Evolutionary conservation across 1,139 yeast species (phyloP).

Genomic region (Saccharomyces pastorianus): DNA sequence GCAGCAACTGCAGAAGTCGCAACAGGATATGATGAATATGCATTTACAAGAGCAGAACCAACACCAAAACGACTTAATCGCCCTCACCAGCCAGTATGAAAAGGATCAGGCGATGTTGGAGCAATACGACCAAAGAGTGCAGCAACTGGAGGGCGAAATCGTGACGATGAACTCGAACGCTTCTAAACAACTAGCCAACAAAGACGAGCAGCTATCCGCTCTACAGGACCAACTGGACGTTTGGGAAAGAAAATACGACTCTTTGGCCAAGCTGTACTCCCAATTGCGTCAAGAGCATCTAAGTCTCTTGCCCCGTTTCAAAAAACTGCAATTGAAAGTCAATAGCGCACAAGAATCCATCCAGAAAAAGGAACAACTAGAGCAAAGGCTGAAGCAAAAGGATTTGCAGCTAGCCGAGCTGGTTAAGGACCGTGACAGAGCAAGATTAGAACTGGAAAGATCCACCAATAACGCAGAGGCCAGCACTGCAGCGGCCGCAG

Average conservation of each 20-base stretch:
- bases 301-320: slow-evolving; percentile 68
- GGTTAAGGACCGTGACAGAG: slow-evolving; percentile 84
- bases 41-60: slow-evolving; percentile 57
- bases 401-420: slow-evolving; percentile 83
- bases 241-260: slow-evolving; percentile 85
- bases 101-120: slow-evolving; percentile 77
- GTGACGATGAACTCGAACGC: slow-evolving; percentile 55
- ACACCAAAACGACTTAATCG: slow-evolving; percentile 69
- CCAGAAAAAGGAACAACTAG: slow-evolving; percentile 73
- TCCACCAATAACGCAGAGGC: slow-evolving; percentile 1
- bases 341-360: slow-evolving; percentile 90
- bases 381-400: slow-evolving; percentile 76
- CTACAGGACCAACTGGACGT: slow-evolving; percentile 68
- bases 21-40: slow-evolving; percentile 15
- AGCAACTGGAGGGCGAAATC: slow-evolving; percentile 71
- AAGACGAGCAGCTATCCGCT: slow-evolving; percentile 62
- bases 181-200: slow-evolving; percentile 65
- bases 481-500: slow-evolving; percentile 25
- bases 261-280: slow-evolving; percentile 81
- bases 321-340: slow-evolving; percentile 80
- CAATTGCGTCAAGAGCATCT: slow-evolving; percentile 90
- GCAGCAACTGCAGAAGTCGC: slow-evolving; percentile 49
- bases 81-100: slow-evolving; percentile 74
- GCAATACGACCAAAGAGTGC: slow-evolving; percentile 83
- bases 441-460: slow-evolving; percentile 74